Base-by-base conservation (phyloP, 139 green algal genomes). In the Pleodorina starrii region DNA sequence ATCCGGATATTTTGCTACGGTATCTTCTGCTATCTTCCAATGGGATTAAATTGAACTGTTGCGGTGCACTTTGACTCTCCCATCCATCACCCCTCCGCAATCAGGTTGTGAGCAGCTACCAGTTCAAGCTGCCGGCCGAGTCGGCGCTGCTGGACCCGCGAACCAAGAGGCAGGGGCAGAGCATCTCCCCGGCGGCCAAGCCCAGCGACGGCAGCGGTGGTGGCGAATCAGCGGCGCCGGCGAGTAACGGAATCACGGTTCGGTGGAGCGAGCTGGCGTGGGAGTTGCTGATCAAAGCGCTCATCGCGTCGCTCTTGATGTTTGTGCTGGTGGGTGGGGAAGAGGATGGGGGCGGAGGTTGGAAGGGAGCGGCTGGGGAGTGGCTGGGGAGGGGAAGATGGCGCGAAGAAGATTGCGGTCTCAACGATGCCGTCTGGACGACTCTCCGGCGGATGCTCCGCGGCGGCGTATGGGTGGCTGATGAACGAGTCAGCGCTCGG, bases 81-180 rank as follows among this genome's bases (percentile, higher is more conserved):
- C 6, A 21, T 12, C 54, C 54, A 21, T 66, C 50, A 60, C 17
- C 54, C 54, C 29, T 66, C 54, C 54, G 25, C 54, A n/a, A 2
- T 27, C 80, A 87, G 80, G 80, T 87, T 1, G 82, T 51, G 38
- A 79, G 36, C 82, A 80, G 66, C 82, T 88, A 50, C 36, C 66
- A 89, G 84, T 89, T 79, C 84, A 89, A 89, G 84, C 84, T 89
- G 48, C 69, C 48, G 2, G 27, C 25, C 3, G 83, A 88, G 48
- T 0, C 46, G 14, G 36, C 32, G n/a, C 1, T 87, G 29, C 5
- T 85, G 35, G n/a, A 42, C 36, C 36, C 50, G 11, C 3, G 27
- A 16, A 46, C 2, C 44, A 23, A 44, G 2, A 23, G 23, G 10
- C 9, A 43, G 48, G 25, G 32, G 10, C 44, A 68, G 44, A 25